These are phyloP conservation scores for Apiospora hydei DNA, from an alignment of 2,329 filamentous ascomycete species.

Conservation along the genomic window DNA sequence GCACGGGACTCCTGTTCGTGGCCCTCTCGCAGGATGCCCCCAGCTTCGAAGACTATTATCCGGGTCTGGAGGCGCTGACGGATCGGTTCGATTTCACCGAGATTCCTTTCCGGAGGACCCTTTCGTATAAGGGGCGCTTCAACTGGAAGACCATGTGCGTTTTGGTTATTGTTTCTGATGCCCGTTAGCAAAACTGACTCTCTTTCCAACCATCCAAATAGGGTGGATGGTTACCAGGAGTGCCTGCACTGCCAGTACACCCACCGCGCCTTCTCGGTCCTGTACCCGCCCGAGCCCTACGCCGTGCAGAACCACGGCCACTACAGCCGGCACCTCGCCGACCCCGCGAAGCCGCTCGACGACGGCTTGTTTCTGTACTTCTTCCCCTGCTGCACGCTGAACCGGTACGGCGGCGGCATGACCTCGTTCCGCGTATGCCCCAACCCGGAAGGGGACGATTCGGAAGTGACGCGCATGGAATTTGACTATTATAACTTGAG, in stretches of 20 bases:
- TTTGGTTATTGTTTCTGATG: neutral
- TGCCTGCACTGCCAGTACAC: slow-evolving; percentile 67
- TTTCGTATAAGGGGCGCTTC: slow-evolving; percentile 63
- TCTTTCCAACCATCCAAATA: neutral
- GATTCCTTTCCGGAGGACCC: slow-evolving; percentile 57
- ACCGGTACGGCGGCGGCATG: slow-evolving; percentile 66
- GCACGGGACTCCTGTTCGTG: slow-evolving; percentile 60
- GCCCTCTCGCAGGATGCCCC: slow-evolving; percentile 56
- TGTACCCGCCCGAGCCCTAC: slow-evolving; percentile 63
- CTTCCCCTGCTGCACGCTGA: slow-evolving; percentile 62
- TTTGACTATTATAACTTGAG: slow-evolving; percentile 64
- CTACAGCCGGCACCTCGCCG: slow-evolving; percentile 63
- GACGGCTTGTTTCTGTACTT: slow-evolving; percentile 65
- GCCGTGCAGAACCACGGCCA: slow-evolving; percentile 60
- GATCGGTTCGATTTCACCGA: slow-evolving; percentile 60
- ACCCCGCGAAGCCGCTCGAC: slow-evolving; percentile 54
- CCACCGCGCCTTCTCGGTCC: slow-evolving; percentile 61
- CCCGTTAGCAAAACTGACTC: neutral
- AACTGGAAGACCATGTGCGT: slow-evolving; percentile 64
- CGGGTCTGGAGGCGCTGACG: slow-evolving; percentile 56
- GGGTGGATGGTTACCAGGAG: slow-evolving; percentile 64
- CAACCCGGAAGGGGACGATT: slow-evolving; percentile 39
- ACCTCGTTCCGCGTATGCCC: slow-evolving; percentile 63
- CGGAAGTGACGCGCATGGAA: slow-evolving; percentile 60
- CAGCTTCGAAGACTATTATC: slow-evolving; percentile 60